Conservation (phyloP, 441 rosid species). For the Corymbia citriodora region DNA sequence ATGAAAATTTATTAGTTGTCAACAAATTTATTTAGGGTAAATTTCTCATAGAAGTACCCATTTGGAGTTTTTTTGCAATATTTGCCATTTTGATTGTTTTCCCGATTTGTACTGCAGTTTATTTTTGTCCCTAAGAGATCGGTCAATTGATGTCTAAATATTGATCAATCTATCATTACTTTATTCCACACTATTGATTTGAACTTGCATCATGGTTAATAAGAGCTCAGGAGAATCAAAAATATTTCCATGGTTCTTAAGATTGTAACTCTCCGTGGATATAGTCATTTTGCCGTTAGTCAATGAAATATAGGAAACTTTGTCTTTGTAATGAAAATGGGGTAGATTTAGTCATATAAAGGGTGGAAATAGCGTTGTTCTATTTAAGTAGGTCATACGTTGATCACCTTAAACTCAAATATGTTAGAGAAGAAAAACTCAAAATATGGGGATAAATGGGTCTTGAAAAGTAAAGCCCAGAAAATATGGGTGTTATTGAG, state of each 20-base stretch:
- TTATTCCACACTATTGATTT: neutral
- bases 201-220: neutral
- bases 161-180: neutral
- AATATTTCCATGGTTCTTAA: neutral
- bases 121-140: too few species aligned
- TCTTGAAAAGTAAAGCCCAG: neutral
- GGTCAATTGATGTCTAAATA: too few species aligned
- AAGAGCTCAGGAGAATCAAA: neutral
- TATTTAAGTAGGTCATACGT: neutral
- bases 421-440: neutral
- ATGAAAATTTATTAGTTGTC: too few species aligned
- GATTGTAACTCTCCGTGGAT: neutral
- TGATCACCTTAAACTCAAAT: neutral
- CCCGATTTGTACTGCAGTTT: too few species aligned
- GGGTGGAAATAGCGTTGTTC: neutral
- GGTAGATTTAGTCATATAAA: too few species aligned
- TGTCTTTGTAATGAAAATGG: neutral
- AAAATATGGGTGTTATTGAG: neutral
- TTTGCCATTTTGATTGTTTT: too few species aligned
- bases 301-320: neutral
- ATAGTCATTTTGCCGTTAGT: neutral
- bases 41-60: too few species aligned
- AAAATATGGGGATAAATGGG: neutral
- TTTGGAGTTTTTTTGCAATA: too few species aligned
- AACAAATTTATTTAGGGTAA: too few species aligned